Evolutionary conservation across 2,329 filamentous ascomycete genomes (phyloP).

Genomic region (Arthroderma sp.): DNA sequence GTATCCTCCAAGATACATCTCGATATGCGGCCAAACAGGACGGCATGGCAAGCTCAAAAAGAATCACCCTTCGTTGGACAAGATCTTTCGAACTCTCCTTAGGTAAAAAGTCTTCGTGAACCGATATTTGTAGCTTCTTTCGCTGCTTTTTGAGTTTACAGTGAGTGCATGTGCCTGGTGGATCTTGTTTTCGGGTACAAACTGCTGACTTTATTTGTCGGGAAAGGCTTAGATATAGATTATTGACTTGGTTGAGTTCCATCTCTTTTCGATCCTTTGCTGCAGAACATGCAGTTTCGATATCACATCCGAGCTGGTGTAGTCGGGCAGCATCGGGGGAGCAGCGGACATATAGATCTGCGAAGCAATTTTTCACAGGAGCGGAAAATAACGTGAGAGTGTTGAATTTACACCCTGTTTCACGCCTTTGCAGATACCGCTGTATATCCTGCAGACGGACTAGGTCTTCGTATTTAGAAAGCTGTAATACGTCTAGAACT

Average conservation of each 20-base stretch:
- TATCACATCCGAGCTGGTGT: conserved; percentile 18
- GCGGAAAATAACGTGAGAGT: conserved; percentile 37
- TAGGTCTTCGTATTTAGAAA: conserved; percentile 38
- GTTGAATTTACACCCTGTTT: conserved; percentile 8
- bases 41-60: conserved; percentile 42
- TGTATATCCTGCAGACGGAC: conserved; percentile 38
- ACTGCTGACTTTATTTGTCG: conserved; percentile 18
- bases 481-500: conserved; percentile 42
- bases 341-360: conserved; percentile 30
- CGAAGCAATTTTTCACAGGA: conserved; percentile 31
- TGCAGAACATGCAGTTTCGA: conserved; percentile 16
- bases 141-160: conserved; percentile 27
- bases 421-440: conserved; percentile 33
- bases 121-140: conserved; percentile 30
- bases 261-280: neutral
- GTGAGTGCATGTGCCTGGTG: conserved; percentile 28
- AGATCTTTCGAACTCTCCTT: conserved; percentile 6
- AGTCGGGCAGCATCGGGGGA: conserved; percentile 17
- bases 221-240: conserved; percentile 14
- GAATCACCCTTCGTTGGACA: conserved; percentile 27
- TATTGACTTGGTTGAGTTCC: neutral
- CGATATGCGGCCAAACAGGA: conserved; percentile 36
- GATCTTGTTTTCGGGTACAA: conserved; percentile 19
- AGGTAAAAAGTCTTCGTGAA: conserved; percentile 41
- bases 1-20: conserved; percentile 39